Base-by-base conservation (phyloP, 352 stramenopile species). In the Globisporangium barbulae region DNA sequence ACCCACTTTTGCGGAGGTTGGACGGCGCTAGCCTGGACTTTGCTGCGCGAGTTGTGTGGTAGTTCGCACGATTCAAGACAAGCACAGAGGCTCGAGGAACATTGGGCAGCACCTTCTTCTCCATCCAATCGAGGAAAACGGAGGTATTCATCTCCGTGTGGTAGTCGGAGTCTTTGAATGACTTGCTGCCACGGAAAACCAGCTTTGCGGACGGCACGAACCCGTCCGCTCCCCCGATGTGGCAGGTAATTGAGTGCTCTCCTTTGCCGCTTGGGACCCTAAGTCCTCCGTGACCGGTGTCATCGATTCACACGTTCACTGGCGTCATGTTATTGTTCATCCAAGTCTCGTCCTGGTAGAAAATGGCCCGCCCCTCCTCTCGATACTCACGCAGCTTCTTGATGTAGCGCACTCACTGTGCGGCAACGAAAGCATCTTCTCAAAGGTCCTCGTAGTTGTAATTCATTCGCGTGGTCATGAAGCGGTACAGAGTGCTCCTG, bases 131-230 rank as follows among this genome's bases (percentile, higher is more conserved):
- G 2, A 65, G 31, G 28, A 77, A 70, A 2, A 72, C 58, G 28
- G 5, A 15, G 5, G 62, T 17, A 33, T 74, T 76, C 59, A 74
- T 76, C 35, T 76, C 67, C 15, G 42, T 73, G 63, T 70, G 66
- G 39, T 71, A 76, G 28, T 76, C 58, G 15, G 65, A 58, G 19
- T 73, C 59, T 21, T 76, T 69, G 37, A 74, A 50, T 8, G 62
- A 33, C 42, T 76, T 73, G 4, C 5, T 58, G 0, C 70, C 70
- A 1, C 70, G 54, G 31, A 73, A 76, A 6, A 76, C 67, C 12
- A 76, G 49, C 31, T 62, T 61, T 10, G 57, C 56, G 3, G 57
- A 52, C 9, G 0, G 2, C 30, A 71, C 70, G 54, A 76, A 73
- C 0, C 66, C 65, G 33, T 2, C 25, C 3, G 2, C 0, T 3